Conservation (phyloP, 371 early-diverging fungal species). For the Apophysomyces elegans region DNA sequence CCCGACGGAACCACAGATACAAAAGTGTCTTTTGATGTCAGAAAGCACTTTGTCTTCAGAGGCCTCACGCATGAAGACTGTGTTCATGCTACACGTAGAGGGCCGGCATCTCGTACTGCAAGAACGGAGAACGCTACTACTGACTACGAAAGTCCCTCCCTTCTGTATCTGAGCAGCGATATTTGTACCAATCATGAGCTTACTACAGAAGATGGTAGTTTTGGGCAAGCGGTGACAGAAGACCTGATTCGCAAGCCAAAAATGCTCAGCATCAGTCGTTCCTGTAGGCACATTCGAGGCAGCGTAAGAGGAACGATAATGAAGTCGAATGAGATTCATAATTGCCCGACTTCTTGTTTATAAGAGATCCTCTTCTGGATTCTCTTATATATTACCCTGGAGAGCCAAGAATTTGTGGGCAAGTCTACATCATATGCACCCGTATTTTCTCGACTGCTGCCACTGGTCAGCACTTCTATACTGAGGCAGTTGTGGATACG, state of each 20-base stretch:
- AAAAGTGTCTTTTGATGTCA: background rate
- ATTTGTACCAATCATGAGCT: background rate
- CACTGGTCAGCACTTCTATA: too few relatives aligned
- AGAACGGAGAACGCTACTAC: background rate
- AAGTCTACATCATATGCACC: too few relatives aligned
- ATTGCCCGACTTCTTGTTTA: too few relatives aligned
- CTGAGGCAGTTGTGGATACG: too few relatives aligned
- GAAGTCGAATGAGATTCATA: too few relatives aligned
- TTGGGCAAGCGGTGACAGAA: background rate
- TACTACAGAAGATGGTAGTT: background rate
- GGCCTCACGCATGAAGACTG: background rate
- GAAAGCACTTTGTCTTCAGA: background rate
- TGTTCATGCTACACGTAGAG: background rate
- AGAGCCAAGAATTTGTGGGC: too few relatives aligned
- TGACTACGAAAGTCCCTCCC: background rate
- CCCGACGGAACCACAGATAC: background rate
- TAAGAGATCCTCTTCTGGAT: too few relatives aligned
- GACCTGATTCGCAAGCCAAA: background rate
- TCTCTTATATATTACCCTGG: too few relatives aligned
- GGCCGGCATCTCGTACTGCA: background rate
- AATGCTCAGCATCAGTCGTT: background rate
- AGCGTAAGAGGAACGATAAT: too few relatives aligned
- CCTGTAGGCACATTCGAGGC: too few relatives aligned
- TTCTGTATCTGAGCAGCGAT: background rate
- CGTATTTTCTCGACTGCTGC: too few relatives aligned